A percentile compares a stretch with the other conserved stretches of the same genome.
phyloP scores from a whole-genome alignment of 495 filamentous ascomycete species.

The Platismatia glauca region DNA sequence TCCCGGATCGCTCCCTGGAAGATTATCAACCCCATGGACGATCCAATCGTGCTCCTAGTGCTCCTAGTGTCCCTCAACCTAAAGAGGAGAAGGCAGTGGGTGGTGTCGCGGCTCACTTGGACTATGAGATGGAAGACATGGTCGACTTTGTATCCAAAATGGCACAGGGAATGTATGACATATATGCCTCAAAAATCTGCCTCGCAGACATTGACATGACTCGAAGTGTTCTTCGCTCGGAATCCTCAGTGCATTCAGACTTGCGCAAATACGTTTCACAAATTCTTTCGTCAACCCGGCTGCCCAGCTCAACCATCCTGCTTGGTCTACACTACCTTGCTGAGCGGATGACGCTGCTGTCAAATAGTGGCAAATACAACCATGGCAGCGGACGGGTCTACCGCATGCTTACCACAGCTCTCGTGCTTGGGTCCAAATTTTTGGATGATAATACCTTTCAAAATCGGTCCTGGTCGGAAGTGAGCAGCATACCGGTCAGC shows the following conservation, averaged over 20 bases:
- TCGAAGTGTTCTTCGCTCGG: slow-evolving; percentile 62
- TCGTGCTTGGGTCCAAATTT: slow-evolving; percentile 95
- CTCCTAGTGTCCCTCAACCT: slow-evolving; percentile 21
- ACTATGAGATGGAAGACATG: slow-evolving; percentile 99
- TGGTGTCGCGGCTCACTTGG: slow-evolving; percentile 89
- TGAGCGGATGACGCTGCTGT: slow-evolving; percentile 68
- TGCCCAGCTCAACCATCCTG: slow-evolving; percentile 91
- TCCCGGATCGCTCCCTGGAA: slow-evolving; percentile 13
- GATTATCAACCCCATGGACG: slow-evolving; percentile 11
- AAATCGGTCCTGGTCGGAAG: slow-evolving; percentile 97
- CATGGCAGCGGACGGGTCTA: slow-evolving; percentile 68
- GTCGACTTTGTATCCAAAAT: slow-evolving; percentile 95
- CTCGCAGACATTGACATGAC: slow-evolving; percentile 64
- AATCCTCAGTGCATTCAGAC: slow-evolving; percentile 56
- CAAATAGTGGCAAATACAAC: slow-evolving; percentile 44
- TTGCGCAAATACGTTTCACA: slow-evolving; percentile 94
- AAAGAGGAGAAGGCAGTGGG: slow-evolving; percentile 56
- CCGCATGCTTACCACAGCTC: slow-evolving; percentile 78
- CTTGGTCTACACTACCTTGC: slow-evolving; percentile 87
- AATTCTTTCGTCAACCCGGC: slow-evolving; percentile 85
- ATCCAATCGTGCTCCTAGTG: slow-evolving; percentile 10
- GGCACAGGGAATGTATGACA: slow-evolving; percentile 71
- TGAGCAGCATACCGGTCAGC: slow-evolving; percentile 79
- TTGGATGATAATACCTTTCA: slow-evolving; percentile 98
- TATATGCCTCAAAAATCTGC: slow-evolving; percentile 51